Conservation (phyloP, 768 basidiomycete species). For the Chalciporus pseudorubinellus region DNA sequence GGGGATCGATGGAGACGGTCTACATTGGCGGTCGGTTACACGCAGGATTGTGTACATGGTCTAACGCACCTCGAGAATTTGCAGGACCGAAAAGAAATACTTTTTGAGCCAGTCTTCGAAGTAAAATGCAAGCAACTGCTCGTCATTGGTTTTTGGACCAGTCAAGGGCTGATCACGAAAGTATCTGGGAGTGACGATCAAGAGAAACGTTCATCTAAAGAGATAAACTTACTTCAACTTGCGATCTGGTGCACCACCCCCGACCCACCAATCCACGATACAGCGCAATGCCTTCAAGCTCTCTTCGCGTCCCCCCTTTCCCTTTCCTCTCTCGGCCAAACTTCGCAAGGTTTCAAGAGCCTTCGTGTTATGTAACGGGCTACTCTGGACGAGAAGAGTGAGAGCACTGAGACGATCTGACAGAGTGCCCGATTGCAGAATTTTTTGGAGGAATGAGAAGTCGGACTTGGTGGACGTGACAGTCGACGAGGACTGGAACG, state of each 20-base stretch:
- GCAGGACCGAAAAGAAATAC: constrained; percentile 89
- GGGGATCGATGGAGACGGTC: constrained; percentile 79
- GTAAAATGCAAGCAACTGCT: constrained; percentile 76
- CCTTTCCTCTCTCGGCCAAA: constrained; percentile 76
- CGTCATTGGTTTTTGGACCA: constrained; percentile 63
- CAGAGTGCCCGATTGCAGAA: constrained; percentile 85
- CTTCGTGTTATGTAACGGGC: constrained; percentile 81
- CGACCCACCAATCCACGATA: constrained; percentile 96
- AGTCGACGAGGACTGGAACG: constrained; percentile 52
- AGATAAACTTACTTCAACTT: constrained; percentile 71
- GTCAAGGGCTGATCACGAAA: constrained; percentile 85
- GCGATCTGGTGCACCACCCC: constrained; percentile 83
- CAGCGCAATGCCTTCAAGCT: constrained; percentile 87
- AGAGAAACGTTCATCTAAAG: not conserved
- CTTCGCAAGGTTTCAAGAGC: constrained; percentile 72
- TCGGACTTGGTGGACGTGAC: constrained; percentile 58
- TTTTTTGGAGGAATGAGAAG: constrained; percentile 75
- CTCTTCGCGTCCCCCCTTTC: constrained; percentile 91
- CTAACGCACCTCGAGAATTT: constrained; percentile 76
- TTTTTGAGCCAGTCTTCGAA: constrained; percentile 99
- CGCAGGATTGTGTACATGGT: not conserved
- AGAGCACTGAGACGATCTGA: constrained; percentile 90
- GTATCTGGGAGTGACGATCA: constrained; percentile 52
- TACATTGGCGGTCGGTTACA: constrained; percentile 26
- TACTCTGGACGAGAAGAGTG: constrained; percentile 83